These are phyloP conservation scores for Eryngium alpinum DNA, from an alignment of 140 eudicot species.

Conservation along the genomic window DNA sequence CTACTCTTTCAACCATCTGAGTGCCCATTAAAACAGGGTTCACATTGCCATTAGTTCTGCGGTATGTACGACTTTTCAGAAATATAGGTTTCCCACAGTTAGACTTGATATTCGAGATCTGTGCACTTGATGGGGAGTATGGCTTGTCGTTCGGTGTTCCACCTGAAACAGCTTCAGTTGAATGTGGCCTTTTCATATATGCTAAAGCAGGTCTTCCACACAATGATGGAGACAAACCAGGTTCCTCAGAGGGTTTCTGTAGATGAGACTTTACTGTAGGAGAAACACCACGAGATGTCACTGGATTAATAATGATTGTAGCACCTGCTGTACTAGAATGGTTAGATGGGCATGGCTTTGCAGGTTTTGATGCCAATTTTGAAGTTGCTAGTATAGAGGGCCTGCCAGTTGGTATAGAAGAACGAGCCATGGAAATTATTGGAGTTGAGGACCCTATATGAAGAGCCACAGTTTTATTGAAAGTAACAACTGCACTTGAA, in stretches of 20 bases:
- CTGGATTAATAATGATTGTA: slow-evolving; percentile 18
- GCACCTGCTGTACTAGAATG: slow-evolving; percentile 26
- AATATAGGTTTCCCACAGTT: slow-evolving; percentile 24
- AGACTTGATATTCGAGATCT: slow-evolving; percentile 24
- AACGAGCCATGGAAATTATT: slow-evolving; percentile 38
- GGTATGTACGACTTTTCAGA: slow-evolving; percentile 35
- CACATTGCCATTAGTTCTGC: slow-evolving; percentile 45
- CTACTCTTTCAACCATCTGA: slow-evolving; percentile 88
- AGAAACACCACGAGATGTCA: slow-evolving; percentile 34
- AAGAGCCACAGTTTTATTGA: slow-evolving; percentile 38
- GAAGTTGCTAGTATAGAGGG: slow-evolving; percentile 31
- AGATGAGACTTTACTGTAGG: slow-evolving; percentile 53
- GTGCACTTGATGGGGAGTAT: slow-evolving; percentile 47
- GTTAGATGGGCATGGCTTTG: slow-evolving; percentile 35
- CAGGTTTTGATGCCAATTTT: slow-evolving; percentile 40
- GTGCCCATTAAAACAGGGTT: slow-evolving; percentile 85
- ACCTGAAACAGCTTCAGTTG: slow-evolving; percentile 19
- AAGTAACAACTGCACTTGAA: slow-evolving; percentile 35
- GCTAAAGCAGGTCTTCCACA: slow-evolving; percentile 44
- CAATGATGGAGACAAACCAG: slow-evolving; percentile 13
- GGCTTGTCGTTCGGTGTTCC: slow-evolving; percentile 36
- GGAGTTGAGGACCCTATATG: slow-evolving; percentile 55
- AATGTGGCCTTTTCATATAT: slow-evolving; percentile 33
- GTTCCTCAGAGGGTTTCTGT: slow-evolving; percentile 31
- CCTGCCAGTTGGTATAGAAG: slow-evolving; percentile 55